Evolutionary conservation across 805 yeast species (phyloP), one percentile per base, ranked within the genome.

Genomic region (Kuraishia borneana): DNA sequence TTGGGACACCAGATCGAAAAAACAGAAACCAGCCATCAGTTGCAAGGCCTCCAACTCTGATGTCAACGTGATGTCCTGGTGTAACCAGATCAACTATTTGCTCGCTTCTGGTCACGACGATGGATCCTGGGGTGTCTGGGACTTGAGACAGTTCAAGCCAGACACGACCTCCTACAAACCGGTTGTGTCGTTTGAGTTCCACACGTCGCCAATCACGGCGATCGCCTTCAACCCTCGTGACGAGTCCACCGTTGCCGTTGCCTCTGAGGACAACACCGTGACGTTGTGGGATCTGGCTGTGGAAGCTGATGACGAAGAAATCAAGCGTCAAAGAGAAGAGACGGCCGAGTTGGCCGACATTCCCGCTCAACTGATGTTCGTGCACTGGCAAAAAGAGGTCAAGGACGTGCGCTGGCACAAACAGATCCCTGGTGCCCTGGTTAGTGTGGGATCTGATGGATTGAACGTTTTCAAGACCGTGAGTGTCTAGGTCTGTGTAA

Each of bases 71-170:
- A 81, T 92, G 54, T 83, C 95, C 34, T 92, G 98, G 98, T 83
- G 89, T 60, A 73, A 71, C 41, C 82, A 83, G 53, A 80, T 88
- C 43, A 79, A 80, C 48, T 87, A 89, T 51, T 63, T 92, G 49
- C 65, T 92, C 36, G 96, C 96, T 0, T 77, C 92, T 32, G 98
- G 98, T 46, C 96, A 92, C 53, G 98, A 92, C 56, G 95, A 88
- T 55, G 98, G 98, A 42, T 61, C 76, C 21, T 92, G 97, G 96
- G 87, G 94, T 30, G 92, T 92, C 30, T 92, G 98, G 98, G 98
- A 92, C 63, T 67, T 92, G 58, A 78, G 98, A 52, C 73, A 79
- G 46, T 75, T 92, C 68, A 68, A 79, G 44, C 71, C 77, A 45
- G 55, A 65, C 30, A 58, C 72, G 5, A 49, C 54, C 30, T 80